Conservation (phyloP, 495 filamentous ascomycete genomes). For the Penicillium alfredii region DNA sequence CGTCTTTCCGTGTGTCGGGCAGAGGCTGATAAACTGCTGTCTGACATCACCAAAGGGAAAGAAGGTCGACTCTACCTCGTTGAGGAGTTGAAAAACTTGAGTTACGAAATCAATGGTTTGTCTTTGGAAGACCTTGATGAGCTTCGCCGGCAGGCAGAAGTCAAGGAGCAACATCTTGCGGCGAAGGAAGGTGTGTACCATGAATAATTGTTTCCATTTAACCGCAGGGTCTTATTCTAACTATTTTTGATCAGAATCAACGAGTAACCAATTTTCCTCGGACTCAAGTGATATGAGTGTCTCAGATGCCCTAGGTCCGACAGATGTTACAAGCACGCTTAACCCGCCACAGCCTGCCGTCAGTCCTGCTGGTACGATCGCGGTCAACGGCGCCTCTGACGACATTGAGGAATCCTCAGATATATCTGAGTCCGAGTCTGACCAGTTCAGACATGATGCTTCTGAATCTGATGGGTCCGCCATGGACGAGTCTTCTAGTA, state of each 20-base stretch:
- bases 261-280: too few relatives aligned
- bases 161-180: slow-evolving; percentile 21
- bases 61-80: slow-evolving; percentile 37
- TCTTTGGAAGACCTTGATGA: slow-evolving; percentile 37
- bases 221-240: too few relatives aligned
- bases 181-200: slow-evolving; percentile 28
- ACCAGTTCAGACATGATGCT: too few relatives aligned
- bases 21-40: slow-evolving; percentile 54
- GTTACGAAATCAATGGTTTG: slow-evolving; percentile 40
- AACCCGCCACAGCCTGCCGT: too few relatives aligned
- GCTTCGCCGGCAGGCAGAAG: slow-evolving; percentile 25
- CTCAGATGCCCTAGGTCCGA: too few relatives aligned
- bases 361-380: too few relatives aligned
- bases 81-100: slow-evolving; percentile 51
- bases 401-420: slow-evolving; percentile 9
- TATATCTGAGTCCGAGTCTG: slow-evolving; percentile 19
- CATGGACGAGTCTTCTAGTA: slow-evolving; percentile 36
- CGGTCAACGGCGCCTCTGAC: too few relatives aligned
- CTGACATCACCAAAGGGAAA: slow-evolving; percentile 47
- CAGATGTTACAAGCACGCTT: too few relatives aligned
- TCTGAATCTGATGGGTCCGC: slow-evolving; percentile 36
- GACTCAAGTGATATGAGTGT: too few relatives aligned
- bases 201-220: too few relatives aligned
- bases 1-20: slow-evolving; percentile 49
- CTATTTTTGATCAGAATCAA: too few relatives aligned